Percentiles rank a stretch among this genome's conserved stretches.
Evolutionary conservation across 2,329 filamentous ascomycete genomes (phyloP).

Genomic region (Sporothrix inflata): DNA sequence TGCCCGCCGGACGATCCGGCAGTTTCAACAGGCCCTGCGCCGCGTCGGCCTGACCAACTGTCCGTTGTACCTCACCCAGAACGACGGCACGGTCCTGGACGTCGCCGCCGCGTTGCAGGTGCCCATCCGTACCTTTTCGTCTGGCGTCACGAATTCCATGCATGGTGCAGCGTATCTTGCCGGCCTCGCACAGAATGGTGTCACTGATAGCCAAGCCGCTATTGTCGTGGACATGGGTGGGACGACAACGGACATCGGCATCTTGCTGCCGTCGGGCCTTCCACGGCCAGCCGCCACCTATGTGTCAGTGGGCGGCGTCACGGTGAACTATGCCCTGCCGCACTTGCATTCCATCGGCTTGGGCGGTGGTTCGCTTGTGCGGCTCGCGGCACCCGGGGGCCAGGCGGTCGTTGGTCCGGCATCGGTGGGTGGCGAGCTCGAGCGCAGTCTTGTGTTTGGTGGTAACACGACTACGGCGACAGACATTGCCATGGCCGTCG

Average conservation of each 20-base stretch:
- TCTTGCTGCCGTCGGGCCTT: not conserved
- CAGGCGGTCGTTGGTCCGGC: not conserved
- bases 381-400: not conserved
- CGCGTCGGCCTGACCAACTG: not conserved
- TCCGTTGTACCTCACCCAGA: not conserved
- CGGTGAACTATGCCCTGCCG: not conserved
- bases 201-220: not conserved
- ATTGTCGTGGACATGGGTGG: conserved; percentile 5
- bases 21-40: not conserved
- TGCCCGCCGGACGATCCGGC: not conserved
- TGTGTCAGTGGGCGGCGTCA: not conserved
- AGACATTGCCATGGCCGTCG: not conserved
- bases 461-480: not conserved
- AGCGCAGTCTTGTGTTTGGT: not conserved
- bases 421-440: not conserved
- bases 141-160: not conserved
- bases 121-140: not conserved
- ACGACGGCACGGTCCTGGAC: not conserved
- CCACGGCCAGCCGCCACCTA: not conserved
- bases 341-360: not conserved
- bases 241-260: not conserved
- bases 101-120: not conserved
- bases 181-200: not conserved
- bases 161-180: not conserved
- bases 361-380: not conserved